phyloP scores from a whole-genome alignment of 2,329 filamentous ascomycete genomes.

The Canariomyces notabilis region DNA sequence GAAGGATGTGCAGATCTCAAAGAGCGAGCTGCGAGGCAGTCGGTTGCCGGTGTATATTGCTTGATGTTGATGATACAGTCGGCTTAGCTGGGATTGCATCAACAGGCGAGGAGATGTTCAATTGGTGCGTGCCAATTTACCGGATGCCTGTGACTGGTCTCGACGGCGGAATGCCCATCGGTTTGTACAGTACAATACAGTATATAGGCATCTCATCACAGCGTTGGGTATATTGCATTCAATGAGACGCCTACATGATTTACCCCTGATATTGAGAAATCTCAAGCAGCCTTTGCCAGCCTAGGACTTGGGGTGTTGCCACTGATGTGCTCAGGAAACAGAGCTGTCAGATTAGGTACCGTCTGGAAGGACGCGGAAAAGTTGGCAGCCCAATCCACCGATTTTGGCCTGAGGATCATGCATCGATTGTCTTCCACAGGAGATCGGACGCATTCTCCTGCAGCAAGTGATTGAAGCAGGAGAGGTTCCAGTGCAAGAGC shows the following conservation, averaged over 20 bases:
- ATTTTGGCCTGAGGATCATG: background rate
- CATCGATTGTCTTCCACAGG: background rate
- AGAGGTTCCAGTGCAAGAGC: background rate
- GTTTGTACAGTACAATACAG: no score
- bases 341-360: background rate
- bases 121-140: no score
- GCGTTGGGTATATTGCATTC: no score
- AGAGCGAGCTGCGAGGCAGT: constrained; percentile 50
- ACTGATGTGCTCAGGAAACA: background rate
- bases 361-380: background rate
- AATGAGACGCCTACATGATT: no score
- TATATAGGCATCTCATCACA: no score
- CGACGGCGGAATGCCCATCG: background rate
- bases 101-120: no score
- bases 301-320: no score
- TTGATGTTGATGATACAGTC: constrained; percentile 21
- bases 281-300: no score
- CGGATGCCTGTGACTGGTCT: no score
- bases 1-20: constrained; percentile 47
- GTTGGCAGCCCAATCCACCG: background rate
- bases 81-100: no score
- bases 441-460: background rate
- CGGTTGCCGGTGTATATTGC: constrained; percentile 53
- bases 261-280: no score
- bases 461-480: background rate